Evolutionary conservation across 257 asterid genomes (phyloP).

Genomic region (Fraxinus anomala): DNA sequence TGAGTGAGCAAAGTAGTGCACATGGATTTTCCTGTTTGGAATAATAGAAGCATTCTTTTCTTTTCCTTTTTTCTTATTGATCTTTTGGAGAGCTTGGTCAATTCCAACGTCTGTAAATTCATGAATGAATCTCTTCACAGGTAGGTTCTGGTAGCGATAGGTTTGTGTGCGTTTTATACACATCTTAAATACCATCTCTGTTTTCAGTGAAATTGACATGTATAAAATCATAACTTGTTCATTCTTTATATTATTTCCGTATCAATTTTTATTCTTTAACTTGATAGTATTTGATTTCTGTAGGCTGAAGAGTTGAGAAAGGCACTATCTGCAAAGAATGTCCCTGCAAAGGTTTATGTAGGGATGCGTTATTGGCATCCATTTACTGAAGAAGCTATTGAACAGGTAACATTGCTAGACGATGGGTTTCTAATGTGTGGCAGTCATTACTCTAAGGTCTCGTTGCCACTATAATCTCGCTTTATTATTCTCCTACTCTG

Average conservation of each 20-base stretch:
- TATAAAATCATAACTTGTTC: conserved; percentile 1
- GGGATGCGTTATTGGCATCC: conserved; percentile 99
- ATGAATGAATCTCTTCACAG: conserved; percentile 15
- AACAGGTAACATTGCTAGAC: conserved; percentile 51
- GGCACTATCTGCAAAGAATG: conserved; percentile 67
- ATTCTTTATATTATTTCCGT: conserved; percentile 11
- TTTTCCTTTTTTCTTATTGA: background rate
- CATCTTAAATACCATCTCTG: conserved; percentile 23
- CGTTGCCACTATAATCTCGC: conserved; percentile 2
- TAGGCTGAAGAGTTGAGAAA: conserved; percentile 90
- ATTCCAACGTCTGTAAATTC: conserved; percentile 11
- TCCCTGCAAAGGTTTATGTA: conserved; percentile 92
- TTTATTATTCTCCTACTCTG: background rate
- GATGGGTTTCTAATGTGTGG: conserved; percentile 5
- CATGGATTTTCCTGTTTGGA: conserved; percentile 3
- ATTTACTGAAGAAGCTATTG: conserved; percentile 98
- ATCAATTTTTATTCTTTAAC: conserved; percentile 23
- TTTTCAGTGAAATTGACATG: background rate
- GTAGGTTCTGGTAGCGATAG: background rate
- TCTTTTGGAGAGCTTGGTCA: conserved; percentile 12
- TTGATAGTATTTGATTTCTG: conserved; percentile 27
- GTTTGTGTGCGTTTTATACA: conserved; percentile 1
- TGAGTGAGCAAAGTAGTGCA: conserved; percentile 11
- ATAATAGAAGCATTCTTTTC: background rate
- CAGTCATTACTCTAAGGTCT: background rate